Evolutionary conservation across 2,329 filamentous ascomycete genomes (phyloP), one percentile per base, ranked within the genome.

Genomic region (Cytospora chrysosperma): DNA sequence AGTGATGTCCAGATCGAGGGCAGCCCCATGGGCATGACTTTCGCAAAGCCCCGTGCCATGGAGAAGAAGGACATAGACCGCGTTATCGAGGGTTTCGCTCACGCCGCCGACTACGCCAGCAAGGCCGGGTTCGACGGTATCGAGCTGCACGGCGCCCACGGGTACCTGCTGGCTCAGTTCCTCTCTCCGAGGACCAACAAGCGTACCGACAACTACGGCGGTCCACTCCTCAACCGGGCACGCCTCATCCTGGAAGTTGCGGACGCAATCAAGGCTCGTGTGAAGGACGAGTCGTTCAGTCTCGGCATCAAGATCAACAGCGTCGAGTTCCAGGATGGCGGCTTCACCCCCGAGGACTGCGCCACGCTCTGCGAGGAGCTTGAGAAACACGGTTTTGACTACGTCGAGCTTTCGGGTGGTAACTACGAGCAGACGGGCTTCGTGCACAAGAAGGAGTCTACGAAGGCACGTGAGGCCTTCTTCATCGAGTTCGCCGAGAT

Each of bases 351-450:
- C 1, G 78, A 82, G 10, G 84, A 86, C 65, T 80, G 81, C 2
- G 76, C 74, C 32, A 70, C 77, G 32, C 73, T 86, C 62, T 82
- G 79, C 72, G 71, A 75, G 51, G 71, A 78, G 26, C 74, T 85
- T 1, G 82, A 86, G 70, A 70, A 75, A 55, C 78, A 81, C 64
- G 72, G 71, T 9, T 84, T 85, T 58, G 79, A 85, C 71, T 83
- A 85, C 67, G 83, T 87, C 15, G 85, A 88, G 73, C 76, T 87
- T 0, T 81, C 77, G 0, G 85, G 85, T 28, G 85, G 85, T 3
- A 87, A 83, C 0, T 86, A 86, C 70, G 81, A 87, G 73, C 72
- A 78, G 32, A 72, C 82, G 6, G 81, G 78, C 0, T 84, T 85
- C 67, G 69, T 67, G 2, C 79, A 84, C 72, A 77, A 82, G 74